Evolutionary conservation across 2,329 filamentous ascomycete genomes (phyloP).

Genomic region (Fusarium stilboides): DNA sequence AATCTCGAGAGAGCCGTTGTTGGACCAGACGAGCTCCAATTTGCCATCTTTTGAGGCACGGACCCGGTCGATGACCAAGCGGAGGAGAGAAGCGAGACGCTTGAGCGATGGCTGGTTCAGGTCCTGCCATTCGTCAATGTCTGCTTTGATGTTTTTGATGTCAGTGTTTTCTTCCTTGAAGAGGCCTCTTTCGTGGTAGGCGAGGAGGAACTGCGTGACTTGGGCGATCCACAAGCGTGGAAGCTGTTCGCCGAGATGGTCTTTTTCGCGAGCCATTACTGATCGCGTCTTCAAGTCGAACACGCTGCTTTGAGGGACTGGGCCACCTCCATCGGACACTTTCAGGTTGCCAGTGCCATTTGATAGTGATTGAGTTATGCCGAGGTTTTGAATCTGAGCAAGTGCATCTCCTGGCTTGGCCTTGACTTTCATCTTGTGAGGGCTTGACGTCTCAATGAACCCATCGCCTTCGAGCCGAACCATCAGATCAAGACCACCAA

Average conservation of each 20-base stretch:
- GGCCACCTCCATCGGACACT: conserved; percentile 45
- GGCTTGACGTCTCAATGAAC: conserved; percentile 34
- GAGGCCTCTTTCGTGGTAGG: conserved; percentile 56
- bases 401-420: background rate
- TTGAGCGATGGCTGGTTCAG: conserved; percentile 51
- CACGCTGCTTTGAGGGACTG: conserved; percentile 52
- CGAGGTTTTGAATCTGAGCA: conserved; percentile 17
- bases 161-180: conserved; percentile 55
- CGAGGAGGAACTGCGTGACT: conserved; percentile 58
- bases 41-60: conserved; percentile 27
- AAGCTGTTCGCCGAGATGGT: conserved; percentile 55
- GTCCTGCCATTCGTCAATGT: conserved; percentile 57
- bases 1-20: conserved; percentile 42
- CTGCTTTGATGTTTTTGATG: conserved; percentile 51
- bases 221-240: conserved; percentile 61
- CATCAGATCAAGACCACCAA: conserved; percentile 59
- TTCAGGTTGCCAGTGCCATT: conserved; percentile 16
- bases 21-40: conserved; percentile 46
- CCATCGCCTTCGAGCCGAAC: conserved; percentile 52
- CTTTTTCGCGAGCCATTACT: conserved; percentile 28
- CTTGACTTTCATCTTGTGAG: background rate
- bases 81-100: conserved; percentile 48
- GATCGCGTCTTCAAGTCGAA: conserved; percentile 64
- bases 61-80: conserved; percentile 35
- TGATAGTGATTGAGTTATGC: conserved; percentile 8